These are phyloP conservation scores for Coemansia sp. DNA, from an alignment of 192 early-diverging fungal species.

Conservation along the genomic window DNA sequence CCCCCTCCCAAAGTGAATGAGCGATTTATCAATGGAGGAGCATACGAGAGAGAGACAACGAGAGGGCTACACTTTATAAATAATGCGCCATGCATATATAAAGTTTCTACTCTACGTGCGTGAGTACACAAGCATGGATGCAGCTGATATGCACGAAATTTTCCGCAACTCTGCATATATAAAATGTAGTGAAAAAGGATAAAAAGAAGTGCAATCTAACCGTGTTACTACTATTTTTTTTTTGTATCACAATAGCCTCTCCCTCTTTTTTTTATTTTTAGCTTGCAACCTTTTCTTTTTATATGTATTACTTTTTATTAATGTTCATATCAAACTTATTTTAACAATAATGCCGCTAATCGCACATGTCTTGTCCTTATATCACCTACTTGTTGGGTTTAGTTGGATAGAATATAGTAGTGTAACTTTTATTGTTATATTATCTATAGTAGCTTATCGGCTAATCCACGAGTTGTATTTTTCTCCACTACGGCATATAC, in stretches of 20 bases:
- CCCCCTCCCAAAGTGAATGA: not conserved
- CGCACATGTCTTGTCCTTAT: not conserved
- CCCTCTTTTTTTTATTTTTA: not conserved
- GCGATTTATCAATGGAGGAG: not conserved
- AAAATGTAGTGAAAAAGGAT: not conserved
- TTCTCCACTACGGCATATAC: slow-evolving; percentile 20
- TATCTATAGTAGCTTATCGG: not conserved
- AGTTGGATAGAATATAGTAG: not conserved
- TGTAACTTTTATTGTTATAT: not conserved
- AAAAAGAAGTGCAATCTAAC: not conserved
- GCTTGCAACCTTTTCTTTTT: not conserved
- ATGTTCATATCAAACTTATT: not conserved
- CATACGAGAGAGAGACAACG: not conserved
- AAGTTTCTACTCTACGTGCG: too few relatives aligned
- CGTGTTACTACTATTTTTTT: not conserved
- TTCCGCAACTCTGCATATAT: not conserved
- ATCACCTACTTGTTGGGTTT: not conserved
- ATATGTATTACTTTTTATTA: not conserved
- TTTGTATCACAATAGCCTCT: not conserved
- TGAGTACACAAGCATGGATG: not conserved
- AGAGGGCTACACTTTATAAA: not conserved
- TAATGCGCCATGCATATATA: not conserved
- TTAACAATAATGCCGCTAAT: not conserved
- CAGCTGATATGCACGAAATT: not conserved
- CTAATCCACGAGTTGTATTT: not conserved